Evolutionary conservation across 1,284 basidiomycete species (phyloP).

Genomic region (Mycosarcoma mackinlayi): DNA sequence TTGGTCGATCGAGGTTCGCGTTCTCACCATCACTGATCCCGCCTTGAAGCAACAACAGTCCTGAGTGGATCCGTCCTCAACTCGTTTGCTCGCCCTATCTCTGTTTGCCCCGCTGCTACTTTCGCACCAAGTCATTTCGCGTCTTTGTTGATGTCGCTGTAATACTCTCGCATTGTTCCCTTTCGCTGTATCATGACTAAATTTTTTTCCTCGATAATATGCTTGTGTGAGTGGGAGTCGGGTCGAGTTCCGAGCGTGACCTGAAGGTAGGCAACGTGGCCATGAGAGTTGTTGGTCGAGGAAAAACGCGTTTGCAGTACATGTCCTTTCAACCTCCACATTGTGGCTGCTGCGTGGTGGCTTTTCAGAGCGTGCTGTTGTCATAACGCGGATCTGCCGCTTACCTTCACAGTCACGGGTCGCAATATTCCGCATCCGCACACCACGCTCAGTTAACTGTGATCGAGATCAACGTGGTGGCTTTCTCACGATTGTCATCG

Average conservation of each 20-base stretch:
- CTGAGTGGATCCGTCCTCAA: neutral
- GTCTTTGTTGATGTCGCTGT: neutral
- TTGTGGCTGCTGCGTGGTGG: constrained; percentile 1
- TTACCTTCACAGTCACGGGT: neutral
- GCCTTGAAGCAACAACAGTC: constrained; percentile 12
- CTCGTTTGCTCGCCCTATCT: too few species aligned
- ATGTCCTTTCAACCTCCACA: constrained; percentile 3
- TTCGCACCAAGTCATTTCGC: neutral
- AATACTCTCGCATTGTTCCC: constrained; percentile 2
- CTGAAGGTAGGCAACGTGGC: too few species aligned
- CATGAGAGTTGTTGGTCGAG: neutral
- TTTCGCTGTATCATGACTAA: neutral
- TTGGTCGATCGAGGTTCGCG: constrained; percentile 56
- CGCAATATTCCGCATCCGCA: constrained; percentile 1
- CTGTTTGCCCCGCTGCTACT: too few species aligned
- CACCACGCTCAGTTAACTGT: neutral
- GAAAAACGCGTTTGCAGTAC: neutral
- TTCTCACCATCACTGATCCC: constrained; percentile 53
- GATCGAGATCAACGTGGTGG: neutral
- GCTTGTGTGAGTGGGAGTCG: neutral
- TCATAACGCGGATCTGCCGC: constrained; percentile 6
- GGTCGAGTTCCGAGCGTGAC: too few species aligned
- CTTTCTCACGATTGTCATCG: constrained; percentile 5
- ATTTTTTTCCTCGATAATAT: neutral
- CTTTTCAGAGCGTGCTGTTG: neutral